Conservation (phyloP, 805 yeast species). For the Candida ulmi region DNA sequence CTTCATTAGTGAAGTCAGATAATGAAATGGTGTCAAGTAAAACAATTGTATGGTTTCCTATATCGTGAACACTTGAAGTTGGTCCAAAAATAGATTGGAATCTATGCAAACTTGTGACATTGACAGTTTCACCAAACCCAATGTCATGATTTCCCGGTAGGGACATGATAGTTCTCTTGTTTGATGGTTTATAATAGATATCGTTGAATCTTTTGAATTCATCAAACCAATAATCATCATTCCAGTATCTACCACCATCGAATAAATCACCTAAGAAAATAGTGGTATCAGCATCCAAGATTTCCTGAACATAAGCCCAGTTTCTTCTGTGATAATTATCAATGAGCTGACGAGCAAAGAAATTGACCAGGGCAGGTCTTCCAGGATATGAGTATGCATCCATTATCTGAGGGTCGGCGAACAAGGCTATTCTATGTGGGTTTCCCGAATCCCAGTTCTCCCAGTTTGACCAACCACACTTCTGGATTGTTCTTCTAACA, state of each 20-base stretch:
- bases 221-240: conserved; percentile 57
- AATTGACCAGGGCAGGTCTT: conserved; percentile 44
- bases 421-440: conserved; percentile 50
- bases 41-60: conserved; percentile 68
- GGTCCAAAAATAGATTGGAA: conserved; percentile 74
- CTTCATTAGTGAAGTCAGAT: conserved; percentile 48
- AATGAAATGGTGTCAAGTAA: conserved; percentile 80
- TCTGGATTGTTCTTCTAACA: conserved; percentile 37
- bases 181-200: conserved; percentile 56
- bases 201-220: conserved; percentile 65
- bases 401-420: conserved; percentile 94
- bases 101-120: conserved; percentile 49
- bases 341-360: conserved; percentile 52
- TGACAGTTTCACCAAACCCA: conserved; percentile 79
- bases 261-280: conserved; percentile 87
- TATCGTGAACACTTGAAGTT: conserved; percentile 43
- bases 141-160: conserved; percentile 95
- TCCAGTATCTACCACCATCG: conserved; percentile 94
- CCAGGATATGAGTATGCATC: conserved; percentile 86
- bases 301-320: conserved; percentile 50
- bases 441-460: conserved; percentile 43
- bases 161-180: conserved; percentile 37
- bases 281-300: conserved; percentile 67
- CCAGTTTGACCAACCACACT: conserved; percentile 65
- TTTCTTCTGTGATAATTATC: conserved; percentile 82